A percentile compares a stretch with the other conserved stretches of the same genome.
Conservation (phyloP, 225 moss, liverwort and hornwort genomes). For the Pleurozium schreberi region DNA sequence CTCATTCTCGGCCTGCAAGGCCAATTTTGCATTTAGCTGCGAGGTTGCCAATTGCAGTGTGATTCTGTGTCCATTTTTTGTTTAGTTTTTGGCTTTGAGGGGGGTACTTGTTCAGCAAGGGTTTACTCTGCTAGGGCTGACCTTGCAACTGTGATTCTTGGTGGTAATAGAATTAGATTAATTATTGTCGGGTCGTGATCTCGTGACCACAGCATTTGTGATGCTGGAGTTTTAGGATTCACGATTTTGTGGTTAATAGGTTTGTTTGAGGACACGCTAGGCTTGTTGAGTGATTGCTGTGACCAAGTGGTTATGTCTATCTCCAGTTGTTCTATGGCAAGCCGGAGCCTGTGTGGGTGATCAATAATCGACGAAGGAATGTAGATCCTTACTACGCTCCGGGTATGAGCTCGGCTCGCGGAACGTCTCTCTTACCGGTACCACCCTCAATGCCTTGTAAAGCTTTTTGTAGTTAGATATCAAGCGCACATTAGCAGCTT, state of each 20-base stretch:
- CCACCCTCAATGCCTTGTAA: neutral
- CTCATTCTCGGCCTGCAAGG: neutral
- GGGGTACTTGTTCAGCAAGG: neutral
- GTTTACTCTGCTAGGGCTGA: too few species aligned
- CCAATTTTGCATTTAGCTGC: neutral
- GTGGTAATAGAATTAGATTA: neutral
- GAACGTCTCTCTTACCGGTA: conserved; percentile 27
- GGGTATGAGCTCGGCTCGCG: neutral
- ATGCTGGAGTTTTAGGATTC: neutral
- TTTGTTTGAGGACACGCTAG: neutral
- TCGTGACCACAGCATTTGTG: neutral
- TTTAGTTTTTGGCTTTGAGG: neutral
- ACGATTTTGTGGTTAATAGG: neutral
- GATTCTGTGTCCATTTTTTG: neutral
- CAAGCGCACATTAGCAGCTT: neutral
- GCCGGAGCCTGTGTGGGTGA: conserved; percentile 30
- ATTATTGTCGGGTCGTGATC: neutral
- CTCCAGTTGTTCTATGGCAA: conserved; percentile 37
- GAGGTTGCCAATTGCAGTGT: neutral
- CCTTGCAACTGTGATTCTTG: neutral
- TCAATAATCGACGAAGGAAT: conserved; percentile 17
- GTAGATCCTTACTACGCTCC: conserved; percentile 22
- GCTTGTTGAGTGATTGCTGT: neutral
- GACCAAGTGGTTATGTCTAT: neutral
- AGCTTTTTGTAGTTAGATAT: neutral